phyloP scores from a whole-genome alignment of 2,329 filamentous ascomycete genomes.

The Nannizzia gypsea region DNA sequence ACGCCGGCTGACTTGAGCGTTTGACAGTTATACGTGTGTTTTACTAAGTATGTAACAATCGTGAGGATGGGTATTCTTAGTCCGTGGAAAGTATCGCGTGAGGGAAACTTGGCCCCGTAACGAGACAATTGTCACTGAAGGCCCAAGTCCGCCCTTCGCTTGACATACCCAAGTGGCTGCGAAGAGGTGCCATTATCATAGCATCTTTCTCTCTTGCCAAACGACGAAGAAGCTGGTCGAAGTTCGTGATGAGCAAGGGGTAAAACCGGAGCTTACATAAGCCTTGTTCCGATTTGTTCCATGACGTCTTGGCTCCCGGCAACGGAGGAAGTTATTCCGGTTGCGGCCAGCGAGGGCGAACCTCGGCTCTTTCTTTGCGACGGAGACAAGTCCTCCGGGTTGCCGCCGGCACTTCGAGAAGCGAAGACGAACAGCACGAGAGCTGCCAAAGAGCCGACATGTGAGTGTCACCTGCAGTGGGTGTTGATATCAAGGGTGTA shows the following conservation, averaged over 20 bases:
- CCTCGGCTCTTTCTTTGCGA: neutral
- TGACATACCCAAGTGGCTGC: too few species aligned
- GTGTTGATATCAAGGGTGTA: neutral
- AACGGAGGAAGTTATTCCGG: neutral
- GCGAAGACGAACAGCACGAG: neutral
- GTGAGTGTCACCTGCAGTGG: neutral
- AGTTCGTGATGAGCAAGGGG: too few species aligned
- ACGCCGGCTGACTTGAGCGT: neutral
- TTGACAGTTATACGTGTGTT: neutral
- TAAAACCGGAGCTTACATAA: neutral
- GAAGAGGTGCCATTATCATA: neutral
- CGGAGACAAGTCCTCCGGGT: slow-evolving; percentile 1
- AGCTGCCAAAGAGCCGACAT: neutral
- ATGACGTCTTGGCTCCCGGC: neutral
- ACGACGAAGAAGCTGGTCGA: too few species aligned
- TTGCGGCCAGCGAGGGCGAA: neutral
- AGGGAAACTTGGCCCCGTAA: too few species aligned
- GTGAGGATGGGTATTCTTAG: neutral
- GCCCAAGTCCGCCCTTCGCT: too few species aligned
- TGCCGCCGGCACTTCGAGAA: neutral
- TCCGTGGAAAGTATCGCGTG: neutral
- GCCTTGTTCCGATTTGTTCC: neutral
- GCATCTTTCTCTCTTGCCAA: neutral
- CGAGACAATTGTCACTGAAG: too few species aligned
- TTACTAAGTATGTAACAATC: neutral